Conservation (phyloP, 164 flowering plant genomes). For the Chimonanthus praecox region DNA sequence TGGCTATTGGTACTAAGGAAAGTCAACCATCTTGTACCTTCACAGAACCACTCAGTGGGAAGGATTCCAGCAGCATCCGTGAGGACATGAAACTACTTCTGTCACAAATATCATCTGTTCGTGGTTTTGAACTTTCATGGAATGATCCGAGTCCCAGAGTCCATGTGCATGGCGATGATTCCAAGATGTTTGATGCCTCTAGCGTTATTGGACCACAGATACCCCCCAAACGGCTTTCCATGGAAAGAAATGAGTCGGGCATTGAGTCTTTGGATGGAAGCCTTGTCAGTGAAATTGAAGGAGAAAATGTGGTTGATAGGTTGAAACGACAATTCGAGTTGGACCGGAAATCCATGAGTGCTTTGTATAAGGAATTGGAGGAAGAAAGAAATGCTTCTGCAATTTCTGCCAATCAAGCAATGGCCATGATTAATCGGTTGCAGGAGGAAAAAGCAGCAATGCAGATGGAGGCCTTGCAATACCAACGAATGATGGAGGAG, state of each 20-base stretch:
- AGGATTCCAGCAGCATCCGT: slow-evolving; percentile 49
- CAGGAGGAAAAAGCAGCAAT: slow-evolving; percentile 94
- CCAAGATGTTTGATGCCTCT: slow-evolving; percentile 37
- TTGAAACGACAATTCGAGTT: slow-evolving; percentile 68
- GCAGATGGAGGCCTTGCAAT: slow-evolving; percentile 88
- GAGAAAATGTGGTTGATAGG: slow-evolving; percentile 48
- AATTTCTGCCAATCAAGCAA: slow-evolving; percentile 78
- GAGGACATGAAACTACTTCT: slow-evolving; percentile 67
- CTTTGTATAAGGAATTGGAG: slow-evolving; percentile 66
- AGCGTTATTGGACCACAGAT: slow-evolving; percentile 34
- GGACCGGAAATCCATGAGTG: slow-evolving; percentile 46
- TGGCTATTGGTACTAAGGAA: slow-evolving; percentile 52
- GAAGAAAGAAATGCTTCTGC: slow-evolving; percentile 96
- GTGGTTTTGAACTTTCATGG: slow-evolving; percentile 47
- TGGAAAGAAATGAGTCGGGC: slow-evolving; percentile 68
- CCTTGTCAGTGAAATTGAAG: slow-evolving; percentile 43
- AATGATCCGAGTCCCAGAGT: slow-evolving; percentile 63
- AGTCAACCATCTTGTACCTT: slow-evolving; percentile 46
- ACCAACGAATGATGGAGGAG: slow-evolving; percentile 93
- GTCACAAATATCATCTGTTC: slow-evolving; percentile 57
- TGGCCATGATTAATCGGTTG: slow-evolving; percentile 94
- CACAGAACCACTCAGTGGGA: slow-evolving; percentile 41
- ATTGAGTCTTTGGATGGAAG: slow-evolving; percentile 42
- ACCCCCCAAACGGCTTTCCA: slow-evolving; percentile 19
- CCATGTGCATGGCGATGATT: slow-evolving; percentile 38